Conservation (phyloP, 345 rosid genomes). For the Salix purpurea region DNA sequence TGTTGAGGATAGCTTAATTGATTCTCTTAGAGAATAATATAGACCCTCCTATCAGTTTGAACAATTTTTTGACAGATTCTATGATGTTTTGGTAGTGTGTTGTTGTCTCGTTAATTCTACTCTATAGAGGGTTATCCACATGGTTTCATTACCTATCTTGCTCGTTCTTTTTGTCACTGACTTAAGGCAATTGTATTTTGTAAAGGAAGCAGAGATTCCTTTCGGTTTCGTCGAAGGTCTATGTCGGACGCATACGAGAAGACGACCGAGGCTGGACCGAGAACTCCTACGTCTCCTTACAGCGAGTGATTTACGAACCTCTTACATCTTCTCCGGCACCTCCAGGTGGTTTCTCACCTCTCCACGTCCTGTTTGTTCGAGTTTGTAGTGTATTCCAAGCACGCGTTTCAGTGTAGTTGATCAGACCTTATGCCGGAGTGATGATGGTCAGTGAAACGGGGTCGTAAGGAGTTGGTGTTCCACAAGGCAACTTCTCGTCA, state of each 20-base stretch:
- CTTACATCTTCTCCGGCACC: not conserved
- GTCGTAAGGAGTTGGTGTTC: not conserved
- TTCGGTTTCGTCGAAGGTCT: constrained; percentile 73
- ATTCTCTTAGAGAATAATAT: too few species aligned
- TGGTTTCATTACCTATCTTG: not conserved
- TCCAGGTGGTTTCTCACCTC: not conserved
- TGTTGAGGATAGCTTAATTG: not conserved
- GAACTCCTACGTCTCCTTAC: constrained; percentile 75
- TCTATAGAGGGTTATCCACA: not conserved
- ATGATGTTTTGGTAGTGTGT: not conserved
- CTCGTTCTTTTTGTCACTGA: not conserved
- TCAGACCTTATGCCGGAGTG: not conserved
- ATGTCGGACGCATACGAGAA: constrained; percentile 72
- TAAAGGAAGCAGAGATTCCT: constrained; percentile 69
- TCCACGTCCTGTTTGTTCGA: not conserved
- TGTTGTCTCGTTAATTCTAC: not conserved
- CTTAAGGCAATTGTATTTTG: not conserved
- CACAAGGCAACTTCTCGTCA: not conserved
- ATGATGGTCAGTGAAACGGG: not conserved
- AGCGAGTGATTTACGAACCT: constrained; percentile 58
- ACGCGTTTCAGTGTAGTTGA: not conserved
- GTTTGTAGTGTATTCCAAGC: not conserved
- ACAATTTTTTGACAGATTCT: not conserved
- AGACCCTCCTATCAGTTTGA: too few species aligned
- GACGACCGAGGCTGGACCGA: constrained; percentile 56